Base-by-base conservation (phyloP, 2,329 filamentous ascomycete species). In the Sporothrix schenckii region DNA sequence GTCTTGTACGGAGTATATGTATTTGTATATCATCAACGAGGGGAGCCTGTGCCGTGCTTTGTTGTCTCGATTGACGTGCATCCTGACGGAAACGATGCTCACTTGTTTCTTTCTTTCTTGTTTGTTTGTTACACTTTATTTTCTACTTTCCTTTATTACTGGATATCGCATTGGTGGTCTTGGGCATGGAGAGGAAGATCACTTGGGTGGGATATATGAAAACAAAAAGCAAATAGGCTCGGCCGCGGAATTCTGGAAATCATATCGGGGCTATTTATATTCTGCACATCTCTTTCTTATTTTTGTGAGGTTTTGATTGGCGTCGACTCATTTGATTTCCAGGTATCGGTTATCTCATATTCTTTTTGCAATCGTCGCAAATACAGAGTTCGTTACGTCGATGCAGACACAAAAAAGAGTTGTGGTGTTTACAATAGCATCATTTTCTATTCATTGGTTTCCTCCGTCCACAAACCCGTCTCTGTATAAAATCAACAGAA, bases 161-260 rank as follows among this genome's bases (percentile, higher is more conserved):
- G 58, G 47, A 39, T 47, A 65, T 47, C 49, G 50, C 60, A 69
- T 69, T 16, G 60, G 50, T 21, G 68, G 68, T 66, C 60, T 44
- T 27, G 53, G 24, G 68, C 68, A 69, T 69, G 58, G 58, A 60
- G 34, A 58, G 39, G 58, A 53, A 21, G 39, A 63, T 19, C 11
- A 47, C 13, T 14, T 54, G 34, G 13, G 58, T 39, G 27, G 63
- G 49, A 9, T 14, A 58, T 21, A 14, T 9, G 41, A 5, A 24
- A 66, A 30, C 27, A 27, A 66, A 66, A 66, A 66, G n/a, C 52
- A 68, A 68, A 47, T 41, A 34, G 61, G 61, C 47, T 65, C 61
- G 44, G 61, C 50, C 27, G 24, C 21, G 39, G 58, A 14, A 44
- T 10, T 44, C 34, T 44, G 30, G 30, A 11, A 60, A 41, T 19